Evolutionary conservation across 2,329 filamentous ascomycete species (phyloP).

Genomic region (Exophiala aquamarina): DNA sequence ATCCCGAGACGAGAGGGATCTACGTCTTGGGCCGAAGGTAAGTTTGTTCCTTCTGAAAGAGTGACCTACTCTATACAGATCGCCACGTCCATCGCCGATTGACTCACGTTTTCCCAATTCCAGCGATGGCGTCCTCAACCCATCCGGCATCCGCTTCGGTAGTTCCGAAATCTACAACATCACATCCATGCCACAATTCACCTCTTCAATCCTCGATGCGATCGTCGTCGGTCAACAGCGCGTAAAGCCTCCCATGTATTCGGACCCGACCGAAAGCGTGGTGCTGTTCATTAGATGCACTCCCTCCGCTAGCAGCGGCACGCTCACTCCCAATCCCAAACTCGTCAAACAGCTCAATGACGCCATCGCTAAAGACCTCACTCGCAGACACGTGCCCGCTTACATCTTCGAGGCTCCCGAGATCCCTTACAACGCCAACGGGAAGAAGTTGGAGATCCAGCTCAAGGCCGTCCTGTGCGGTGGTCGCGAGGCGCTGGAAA

Average conservation of each 20-base stretch:
- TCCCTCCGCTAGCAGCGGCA: background rate
- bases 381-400: slow-evolving; percentile 38
- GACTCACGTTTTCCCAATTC: background rate
- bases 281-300: slow-evolving; percentile 16
- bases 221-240: slow-evolving; percentile 16
- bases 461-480: slow-evolving; percentile 7
- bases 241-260: background rate
- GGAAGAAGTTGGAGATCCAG: slow-evolving; percentile 22
- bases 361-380: slow-evolving; percentile 65
- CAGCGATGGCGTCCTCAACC: slow-evolving; percentile 59
- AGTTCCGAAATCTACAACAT: slow-evolving; percentile 89
- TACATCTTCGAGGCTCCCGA: slow-evolving; percentile 10
- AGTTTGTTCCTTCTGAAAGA: background rate
- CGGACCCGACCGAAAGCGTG: slow-evolving; percentile 14
- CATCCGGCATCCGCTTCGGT: slow-evolving; percentile 84
- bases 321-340: slow-evolving; percentile 23
- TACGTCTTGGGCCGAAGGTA: slow-evolving; percentile 15
- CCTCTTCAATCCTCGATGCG: slow-evolving; percentile 1
- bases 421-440: slow-evolving; percentile 19
- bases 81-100: too few species aligned
- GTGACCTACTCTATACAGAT: too few species aligned
- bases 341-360: slow-evolving; percentile 61
- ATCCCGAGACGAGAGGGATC: slow-evolving; percentile 9
- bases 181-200: slow-evolving; percentile 32
- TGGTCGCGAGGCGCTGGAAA: slow-evolving; percentile 5